These are phyloP conservation scores for Erodium maritimum DNA, from an alignment of 345 rosid species.

Conservation along the genomic window DNA sequence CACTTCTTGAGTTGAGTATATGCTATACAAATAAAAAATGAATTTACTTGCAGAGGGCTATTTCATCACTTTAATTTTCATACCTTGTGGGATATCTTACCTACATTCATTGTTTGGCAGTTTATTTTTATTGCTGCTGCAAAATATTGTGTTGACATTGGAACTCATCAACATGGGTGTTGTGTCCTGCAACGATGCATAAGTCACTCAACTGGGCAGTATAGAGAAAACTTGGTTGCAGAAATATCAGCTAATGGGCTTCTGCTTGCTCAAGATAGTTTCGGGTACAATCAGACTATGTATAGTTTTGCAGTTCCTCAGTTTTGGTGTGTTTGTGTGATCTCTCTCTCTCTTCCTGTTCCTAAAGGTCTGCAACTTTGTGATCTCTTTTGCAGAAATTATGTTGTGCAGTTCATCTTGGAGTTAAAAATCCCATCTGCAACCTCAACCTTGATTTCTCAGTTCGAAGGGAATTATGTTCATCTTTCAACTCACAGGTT, in stretches of 20 bases:
- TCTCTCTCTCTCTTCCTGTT: too few species aligned
- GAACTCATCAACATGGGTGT: constrained; percentile 43
- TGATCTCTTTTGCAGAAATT: constrained; percentile 25
- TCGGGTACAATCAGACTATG: too few species aligned
- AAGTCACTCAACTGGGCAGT: constrained; percentile 25
- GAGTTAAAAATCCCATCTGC: constrained; percentile 24
- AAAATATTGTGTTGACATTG: constrained; percentile 29
- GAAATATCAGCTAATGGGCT: constrained; percentile 34
- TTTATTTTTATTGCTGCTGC: constrained; percentile 35
- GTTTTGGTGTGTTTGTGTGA: constrained; percentile 3
- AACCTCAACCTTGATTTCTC: constrained; percentile 17
- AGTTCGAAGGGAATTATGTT: constrained; percentile 35
- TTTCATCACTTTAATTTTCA: too few species aligned
- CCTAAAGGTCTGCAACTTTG: too few species aligned
- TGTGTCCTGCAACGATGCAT: constrained; percentile 41
- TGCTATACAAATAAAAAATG: too few species aligned
- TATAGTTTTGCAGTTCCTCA: too few species aligned
- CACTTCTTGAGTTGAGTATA: background rate
- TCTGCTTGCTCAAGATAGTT: constrained; percentile 39
- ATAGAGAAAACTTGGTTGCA: constrained; percentile 20
- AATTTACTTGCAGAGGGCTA: too few species aligned
- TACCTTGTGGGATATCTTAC: too few species aligned
- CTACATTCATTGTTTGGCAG: constrained; percentile 10
- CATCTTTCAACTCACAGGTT: constrained; percentile 41
- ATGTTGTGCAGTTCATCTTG: constrained; percentile 35